phyloP scores from a whole-genome alignment of 345 rosid species.

The Salix purpurea region DNA sequence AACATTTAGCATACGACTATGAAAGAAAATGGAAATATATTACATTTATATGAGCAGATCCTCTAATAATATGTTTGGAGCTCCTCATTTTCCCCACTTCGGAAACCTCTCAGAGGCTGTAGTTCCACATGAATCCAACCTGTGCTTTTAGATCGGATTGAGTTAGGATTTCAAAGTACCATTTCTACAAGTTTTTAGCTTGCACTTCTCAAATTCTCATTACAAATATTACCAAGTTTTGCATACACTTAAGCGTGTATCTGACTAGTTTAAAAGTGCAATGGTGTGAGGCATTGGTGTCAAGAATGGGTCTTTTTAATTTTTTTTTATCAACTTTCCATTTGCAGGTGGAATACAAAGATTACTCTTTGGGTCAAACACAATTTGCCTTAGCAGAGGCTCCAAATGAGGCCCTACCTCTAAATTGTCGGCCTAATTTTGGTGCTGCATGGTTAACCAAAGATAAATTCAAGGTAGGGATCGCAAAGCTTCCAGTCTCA shows the following conservation, averaged over 20 bases:
- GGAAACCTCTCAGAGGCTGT: background rate
- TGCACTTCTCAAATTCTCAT: background rate
- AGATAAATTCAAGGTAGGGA: slow-evolving; percentile 69
- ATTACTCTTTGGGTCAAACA: slow-evolving; percentile 58
- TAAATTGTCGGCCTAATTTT: slow-evolving; percentile 76
- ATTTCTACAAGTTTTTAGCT: background rate
- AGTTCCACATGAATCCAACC: background rate
- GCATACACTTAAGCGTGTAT: background rate
- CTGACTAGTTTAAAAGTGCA: background rate
- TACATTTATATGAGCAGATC: background rate
- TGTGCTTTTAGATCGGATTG: background rate
- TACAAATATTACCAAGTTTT: background rate
- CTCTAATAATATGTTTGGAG: background rate
- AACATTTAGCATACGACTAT: background rate
- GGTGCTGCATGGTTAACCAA: slow-evolving; percentile 69
- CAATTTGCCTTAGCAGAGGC: slow-evolving; percentile 71
- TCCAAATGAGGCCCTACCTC: slow-evolving; percentile 88
- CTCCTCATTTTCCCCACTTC: background rate
- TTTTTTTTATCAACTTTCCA: background rate
- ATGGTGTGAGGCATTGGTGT: background rate
- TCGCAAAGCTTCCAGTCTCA: slow-evolving; percentile 3
- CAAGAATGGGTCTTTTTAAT: background rate
- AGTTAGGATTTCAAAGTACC: background rate
- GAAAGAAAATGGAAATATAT: background rate
- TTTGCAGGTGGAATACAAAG: slow-evolving; percentile 72